Evolutionary conservation across 331 rosid species (phyloP).

Genomic region (Stylosanthes scabra): DNA sequence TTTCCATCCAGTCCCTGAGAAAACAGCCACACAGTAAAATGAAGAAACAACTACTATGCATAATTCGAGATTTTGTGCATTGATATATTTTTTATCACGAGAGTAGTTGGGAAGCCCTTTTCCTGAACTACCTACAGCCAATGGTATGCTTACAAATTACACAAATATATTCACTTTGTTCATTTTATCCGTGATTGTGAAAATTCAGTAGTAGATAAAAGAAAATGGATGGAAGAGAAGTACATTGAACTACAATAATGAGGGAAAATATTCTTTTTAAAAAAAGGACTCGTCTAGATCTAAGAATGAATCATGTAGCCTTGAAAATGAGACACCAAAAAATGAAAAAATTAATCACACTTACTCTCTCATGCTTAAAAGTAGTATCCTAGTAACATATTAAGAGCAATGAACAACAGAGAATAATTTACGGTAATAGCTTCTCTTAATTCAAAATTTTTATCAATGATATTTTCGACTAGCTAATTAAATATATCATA

Average conservation of each 20-base stretch:
- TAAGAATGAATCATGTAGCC: background rate
- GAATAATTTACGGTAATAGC: background rate
- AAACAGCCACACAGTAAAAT: conserved; percentile 18
- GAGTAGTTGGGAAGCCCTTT: background rate
- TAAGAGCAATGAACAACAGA: background rate
- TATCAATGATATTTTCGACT: conserved; percentile 19
- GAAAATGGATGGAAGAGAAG: too few species aligned
- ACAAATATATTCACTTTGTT: too few species aligned
- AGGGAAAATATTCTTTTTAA: background rate
- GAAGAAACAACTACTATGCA: background rate
- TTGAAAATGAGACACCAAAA: background rate
- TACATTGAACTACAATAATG: background rate
- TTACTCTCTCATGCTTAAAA: background rate
- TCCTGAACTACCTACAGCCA: too few species aligned
- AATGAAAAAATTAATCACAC: background rate
- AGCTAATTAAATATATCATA: conserved; percentile 32
- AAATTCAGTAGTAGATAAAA: too few species aligned
- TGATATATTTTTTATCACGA: conserved; percentile 8
- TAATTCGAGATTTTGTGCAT: background rate
- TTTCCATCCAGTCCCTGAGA: conserved; percentile 58
- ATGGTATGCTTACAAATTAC: background rate
- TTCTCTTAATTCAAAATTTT: conserved; percentile 24
- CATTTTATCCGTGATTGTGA: too few species aligned
- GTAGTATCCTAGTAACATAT: conserved; percentile 5
- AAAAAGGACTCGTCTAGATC: conserved; percentile 15